Conservation (phyloP, 2,329 filamentous ascomycete species). For the Passalora sequoiae region DNA sequence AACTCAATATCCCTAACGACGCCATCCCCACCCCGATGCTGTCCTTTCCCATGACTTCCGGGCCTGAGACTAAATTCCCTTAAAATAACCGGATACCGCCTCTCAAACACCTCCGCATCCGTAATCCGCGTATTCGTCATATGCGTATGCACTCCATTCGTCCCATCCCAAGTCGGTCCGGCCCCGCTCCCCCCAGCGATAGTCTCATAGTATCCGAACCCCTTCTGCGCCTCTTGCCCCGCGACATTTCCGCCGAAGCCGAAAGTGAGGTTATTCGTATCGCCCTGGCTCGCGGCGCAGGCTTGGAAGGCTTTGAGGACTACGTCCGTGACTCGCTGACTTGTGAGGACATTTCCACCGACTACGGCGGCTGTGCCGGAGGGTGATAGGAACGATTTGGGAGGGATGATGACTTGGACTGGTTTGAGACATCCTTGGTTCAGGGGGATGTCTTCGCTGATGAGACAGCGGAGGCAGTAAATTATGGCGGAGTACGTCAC, state of each 20-base stretch:
- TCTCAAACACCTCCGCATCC: slow-evolving; percentile 73
- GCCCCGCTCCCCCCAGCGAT: slow-evolving; percentile 74
- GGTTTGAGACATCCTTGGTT: slow-evolving; percentile 81
- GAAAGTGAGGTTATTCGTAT: slow-evolving; percentile 81
- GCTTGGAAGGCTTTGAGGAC: slow-evolving; percentile 75
- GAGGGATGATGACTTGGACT: slow-evolving; percentile 68
- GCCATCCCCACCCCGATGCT: slow-evolving; percentile 68
- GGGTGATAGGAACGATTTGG: slow-evolving; percentile 67
- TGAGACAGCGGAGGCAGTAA: slow-evolving; percentile 74
- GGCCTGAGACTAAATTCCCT: slow-evolving; percentile 62
- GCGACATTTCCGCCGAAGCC: slow-evolving; percentile 67
- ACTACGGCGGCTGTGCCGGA: slow-evolving; percentile 74
- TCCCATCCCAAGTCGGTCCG: slow-evolving; percentile 66
- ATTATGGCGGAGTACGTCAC: slow-evolving; percentile 82
- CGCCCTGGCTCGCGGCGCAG: slow-evolving; percentile 72
- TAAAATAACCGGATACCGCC: slow-evolving; percentile 68
- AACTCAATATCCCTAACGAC: slow-evolving; percentile 78
- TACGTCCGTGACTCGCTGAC: slow-evolving; percentile 75
- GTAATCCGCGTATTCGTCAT: slow-evolving; percentile 86
- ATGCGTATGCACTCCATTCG: slow-evolving; percentile 72
- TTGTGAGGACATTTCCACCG: slow-evolving; percentile 74
- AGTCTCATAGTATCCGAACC: slow-evolving; percentile 84
- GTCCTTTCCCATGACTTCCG: slow-evolving; percentile 60
- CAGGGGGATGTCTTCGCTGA: slow-evolving; percentile 74
- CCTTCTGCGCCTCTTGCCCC: slow-evolving; percentile 57